Conservation (phyloP, 108 stramenopile species). For the Skeletonema grethae region DNA sequence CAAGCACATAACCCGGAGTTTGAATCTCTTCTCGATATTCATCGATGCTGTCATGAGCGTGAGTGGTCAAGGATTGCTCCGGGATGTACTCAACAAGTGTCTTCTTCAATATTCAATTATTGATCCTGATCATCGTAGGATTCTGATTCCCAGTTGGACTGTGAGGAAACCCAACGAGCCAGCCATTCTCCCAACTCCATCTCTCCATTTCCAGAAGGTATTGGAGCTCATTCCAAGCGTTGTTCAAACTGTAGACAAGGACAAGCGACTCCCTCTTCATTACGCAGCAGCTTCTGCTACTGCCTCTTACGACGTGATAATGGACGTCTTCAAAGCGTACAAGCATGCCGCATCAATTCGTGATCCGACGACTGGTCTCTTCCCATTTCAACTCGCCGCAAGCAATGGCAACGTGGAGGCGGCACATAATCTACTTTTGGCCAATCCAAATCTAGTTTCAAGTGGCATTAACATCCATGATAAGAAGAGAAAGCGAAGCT, state of each 20-base stretch:
- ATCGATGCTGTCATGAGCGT: not conserved
- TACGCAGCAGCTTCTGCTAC: not conserved
- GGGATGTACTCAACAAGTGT: constrained; percentile 9
- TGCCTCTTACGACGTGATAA: not conserved
- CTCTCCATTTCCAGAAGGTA: not conserved
- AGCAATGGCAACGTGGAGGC: too few relatives aligned
- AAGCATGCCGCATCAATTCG: not conserved
- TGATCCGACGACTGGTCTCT: not conserved
- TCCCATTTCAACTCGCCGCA: constrained; percentile 1
- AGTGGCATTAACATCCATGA: not conserved
- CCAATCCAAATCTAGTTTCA: not conserved
- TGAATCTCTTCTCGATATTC: not conserved
- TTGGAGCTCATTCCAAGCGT: not conserved
- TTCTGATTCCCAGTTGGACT: not conserved
- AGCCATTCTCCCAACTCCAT: not conserved
- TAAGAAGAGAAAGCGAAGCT: not conserved
- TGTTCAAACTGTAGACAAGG: not conserved
- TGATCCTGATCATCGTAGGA: not conserved
- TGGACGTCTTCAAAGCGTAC: constrained; percentile 6
- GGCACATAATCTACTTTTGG: not conserved
- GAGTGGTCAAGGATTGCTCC: not conserved
- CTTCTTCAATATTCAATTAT: constrained; percentile 1
- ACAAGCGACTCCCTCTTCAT: not conserved
- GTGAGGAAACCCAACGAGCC: not conserved
- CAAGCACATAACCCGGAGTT: not conserved